Evolutionary conservation across 2,329 filamentous ascomycete species (phyloP).

Genomic region (Cladophialophora yegresii): DNA sequence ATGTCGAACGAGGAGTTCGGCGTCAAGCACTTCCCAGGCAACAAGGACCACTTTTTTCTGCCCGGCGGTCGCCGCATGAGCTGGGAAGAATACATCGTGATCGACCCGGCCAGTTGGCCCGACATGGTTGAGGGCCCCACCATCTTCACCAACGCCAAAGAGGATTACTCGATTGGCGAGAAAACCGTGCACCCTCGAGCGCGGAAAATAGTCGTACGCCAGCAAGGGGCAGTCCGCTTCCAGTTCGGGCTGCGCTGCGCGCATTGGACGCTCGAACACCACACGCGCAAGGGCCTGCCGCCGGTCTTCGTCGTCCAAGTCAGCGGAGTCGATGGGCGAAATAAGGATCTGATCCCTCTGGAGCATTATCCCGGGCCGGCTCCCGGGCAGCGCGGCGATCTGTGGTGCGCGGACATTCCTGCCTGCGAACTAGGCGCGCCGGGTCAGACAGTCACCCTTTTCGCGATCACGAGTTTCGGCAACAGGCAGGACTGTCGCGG

Average conservation of each 20-base stretch:
- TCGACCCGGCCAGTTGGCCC: constrained; percentile 53
- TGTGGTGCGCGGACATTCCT: constrained; percentile 77
- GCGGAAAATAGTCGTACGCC: constrained; percentile 62
- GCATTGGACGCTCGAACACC: constrained; percentile 73
- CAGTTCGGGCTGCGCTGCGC: constrained; percentile 76
- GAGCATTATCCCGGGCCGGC: constrained; percentile 50
- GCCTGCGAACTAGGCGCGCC: constrained; percentile 65
- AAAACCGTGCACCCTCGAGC: constrained; percentile 63
- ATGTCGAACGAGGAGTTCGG: constrained; percentile 79
- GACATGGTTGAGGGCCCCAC: constrained; percentile 48
- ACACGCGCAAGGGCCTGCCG: constrained; percentile 64
- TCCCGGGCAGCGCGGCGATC: constrained; percentile 69
- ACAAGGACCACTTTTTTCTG: constrained; percentile 71
- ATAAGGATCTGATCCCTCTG: constrained; percentile 69
- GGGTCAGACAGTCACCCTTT: constrained; percentile 68
- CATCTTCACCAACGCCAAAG: constrained; percentile 52
- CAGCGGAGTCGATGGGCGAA: constrained; percentile 65
- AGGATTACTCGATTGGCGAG: constrained; percentile 55
- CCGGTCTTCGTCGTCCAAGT: constrained; percentile 71
- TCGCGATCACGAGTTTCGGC: constrained; percentile 59
- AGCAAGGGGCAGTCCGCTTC: constrained; percentile 67
- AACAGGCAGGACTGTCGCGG: constrained; percentile 56
- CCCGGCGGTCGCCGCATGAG: constrained; percentile 66
- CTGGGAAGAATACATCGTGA: constrained; percentile 82
- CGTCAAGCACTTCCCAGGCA: constrained; percentile 72